Conservation (phyloP, 768 basidiomycete genomes). For the Leccinum boreale region DNA sequence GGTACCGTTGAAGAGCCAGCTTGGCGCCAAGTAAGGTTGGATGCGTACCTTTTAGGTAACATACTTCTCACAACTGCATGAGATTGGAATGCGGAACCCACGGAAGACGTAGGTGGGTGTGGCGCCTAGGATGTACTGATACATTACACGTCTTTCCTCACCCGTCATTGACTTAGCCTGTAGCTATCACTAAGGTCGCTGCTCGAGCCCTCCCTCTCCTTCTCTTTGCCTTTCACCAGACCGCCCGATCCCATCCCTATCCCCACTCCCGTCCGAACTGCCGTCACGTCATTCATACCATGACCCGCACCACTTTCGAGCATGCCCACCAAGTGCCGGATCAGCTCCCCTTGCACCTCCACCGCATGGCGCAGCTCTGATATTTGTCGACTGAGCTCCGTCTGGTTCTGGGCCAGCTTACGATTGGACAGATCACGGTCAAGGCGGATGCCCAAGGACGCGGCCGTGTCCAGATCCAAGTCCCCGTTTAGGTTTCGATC, state of each 20-base stretch:
- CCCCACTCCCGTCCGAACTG: not conserved
- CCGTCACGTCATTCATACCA: not conserved
- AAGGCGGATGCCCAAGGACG: conserved; percentile 6
- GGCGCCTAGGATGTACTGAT: too few relatives aligned
- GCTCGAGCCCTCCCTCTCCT: not conserved
- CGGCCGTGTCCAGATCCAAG: conserved; percentile 1
- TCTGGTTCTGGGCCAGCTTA: conserved; percentile 64
- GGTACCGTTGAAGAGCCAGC: too few relatives aligned
- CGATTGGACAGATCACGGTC: conserved; percentile 49
- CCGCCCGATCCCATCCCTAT: not conserved
- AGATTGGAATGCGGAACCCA: too few relatives aligned
- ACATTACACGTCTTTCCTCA: not conserved
- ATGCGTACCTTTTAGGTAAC: too few relatives aligned
- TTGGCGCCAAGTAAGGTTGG: too few relatives aligned
- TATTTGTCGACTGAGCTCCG: conserved; percentile 64
- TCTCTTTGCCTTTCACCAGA: conserved; percentile 15
- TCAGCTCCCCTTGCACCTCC: conserved; percentile 56
- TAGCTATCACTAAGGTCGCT: not conserved
- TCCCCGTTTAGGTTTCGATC: not conserved
- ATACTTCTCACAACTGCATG: too few relatives aligned
- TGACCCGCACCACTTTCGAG: conserved; percentile 10
- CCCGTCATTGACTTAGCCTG: not conserved
- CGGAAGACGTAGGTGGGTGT: too few relatives aligned
- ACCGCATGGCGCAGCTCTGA: conserved; percentile 50
- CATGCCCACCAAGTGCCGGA: conserved; percentile 29